Evolutionary conservation across 1,284 basidiomycete species (phyloP), one percentile per base, ranked within the genome.

Genomic region (Papiliotrema laurentii): DNA sequence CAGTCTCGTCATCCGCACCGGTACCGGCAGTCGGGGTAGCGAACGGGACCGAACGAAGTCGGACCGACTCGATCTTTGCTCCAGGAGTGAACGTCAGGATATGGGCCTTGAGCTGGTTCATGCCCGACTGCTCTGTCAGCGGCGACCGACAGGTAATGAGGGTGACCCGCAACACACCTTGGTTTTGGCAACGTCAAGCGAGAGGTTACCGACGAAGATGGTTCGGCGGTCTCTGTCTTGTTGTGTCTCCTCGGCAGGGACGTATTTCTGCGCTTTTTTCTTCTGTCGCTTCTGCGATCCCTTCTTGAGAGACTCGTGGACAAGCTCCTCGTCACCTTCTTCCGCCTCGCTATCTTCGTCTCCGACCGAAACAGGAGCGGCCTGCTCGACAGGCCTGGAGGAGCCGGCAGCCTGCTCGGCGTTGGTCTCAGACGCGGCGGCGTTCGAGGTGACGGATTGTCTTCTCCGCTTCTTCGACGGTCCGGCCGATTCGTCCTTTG

Each of bases 141-240:
- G 78, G 9, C 19, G 36, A 50, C 41, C 39, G 54, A n/a, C 26
- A 47, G 13, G 14, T 31, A 36, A 24, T 16, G 35, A 34, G 36
- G 21, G 11, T 28, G 37, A 24, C 24, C 24, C 14, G 19, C 25
- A 70, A 57, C 69, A 45, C 59, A 90, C 90, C 71, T 83, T 85
- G 61, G 80, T 83, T 48, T 86, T 85, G 16, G 83, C 84, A 7
- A 87, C 81, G 5, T 87, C 83, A 2, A 87, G 77, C 2, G 85
- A 81, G 0, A 97, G 75, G 68, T 97, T 97, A 10, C 94, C 94
- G n/a, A 98, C 74, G 68, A 97, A 98, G 45, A 97, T 77, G 1
- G 93, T 96, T 25, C 93, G 81, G 18, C 80, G 78, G 64, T 96
- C 84, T 43, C 86, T 79, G 51, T 81, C 81, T 47, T 81, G 82